Evolutionary conservation across 257 asterid genomes (phyloP).

Genomic region (Solanum gracilifrons): DNA sequence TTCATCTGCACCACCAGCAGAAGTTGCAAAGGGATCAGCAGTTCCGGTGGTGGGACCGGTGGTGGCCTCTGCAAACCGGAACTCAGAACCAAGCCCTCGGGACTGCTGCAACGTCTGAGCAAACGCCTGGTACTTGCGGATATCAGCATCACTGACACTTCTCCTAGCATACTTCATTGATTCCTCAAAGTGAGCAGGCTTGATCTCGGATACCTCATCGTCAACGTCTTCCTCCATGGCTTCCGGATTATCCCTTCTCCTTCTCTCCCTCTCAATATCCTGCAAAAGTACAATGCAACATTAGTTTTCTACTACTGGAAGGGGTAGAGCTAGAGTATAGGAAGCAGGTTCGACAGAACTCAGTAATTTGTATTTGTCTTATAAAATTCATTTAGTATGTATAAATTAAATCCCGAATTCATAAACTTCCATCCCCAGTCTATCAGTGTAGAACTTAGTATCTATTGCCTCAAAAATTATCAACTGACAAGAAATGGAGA

Average conservation of each 20-base stretch:
- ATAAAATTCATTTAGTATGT: background rate
- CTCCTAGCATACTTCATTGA: conserved; percentile 78
- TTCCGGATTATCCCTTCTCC: conserved; percentile 54
- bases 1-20: conserved; percentile 25
- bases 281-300: background rate
- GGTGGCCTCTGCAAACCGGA: conserved; percentile 41
- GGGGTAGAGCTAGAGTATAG: background rate
- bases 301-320: background rate
- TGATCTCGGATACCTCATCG: conserved; percentile 64
- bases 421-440: background rate
- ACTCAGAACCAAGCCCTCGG: conserved; percentile 67
- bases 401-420: background rate
- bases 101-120: conserved; percentile 87
- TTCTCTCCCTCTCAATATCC: conserved; percentile 78
- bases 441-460: background rate
- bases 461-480: background rate
- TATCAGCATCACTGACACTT: conserved; percentile 78
- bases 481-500: background rate
- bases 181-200: conserved; percentile 73
- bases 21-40: conserved; percentile 47
- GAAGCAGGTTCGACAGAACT: background rate
- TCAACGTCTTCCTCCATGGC: conserved; percentile 77
- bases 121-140: conserved; percentile 69
- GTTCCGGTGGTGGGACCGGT: conserved; percentile 5
- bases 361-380: background rate